phyloP scores from a whole-genome alignment of 2,329 filamentous ascomycete genomes.

The Calonectria pteridis region DNA sequence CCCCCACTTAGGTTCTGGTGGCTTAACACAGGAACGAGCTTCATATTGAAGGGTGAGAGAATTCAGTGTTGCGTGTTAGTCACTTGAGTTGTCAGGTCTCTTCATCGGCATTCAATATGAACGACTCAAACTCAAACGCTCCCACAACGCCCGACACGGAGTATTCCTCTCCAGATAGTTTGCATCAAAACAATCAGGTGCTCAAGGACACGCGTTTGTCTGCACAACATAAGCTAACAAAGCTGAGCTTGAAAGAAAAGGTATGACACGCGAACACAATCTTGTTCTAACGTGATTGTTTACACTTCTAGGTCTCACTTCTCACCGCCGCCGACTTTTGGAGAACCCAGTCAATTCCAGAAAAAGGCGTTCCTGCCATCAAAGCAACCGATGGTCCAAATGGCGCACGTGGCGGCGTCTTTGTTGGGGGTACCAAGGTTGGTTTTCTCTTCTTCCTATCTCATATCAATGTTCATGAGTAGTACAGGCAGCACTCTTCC shows the following conservation, averaged over 20 bases:
- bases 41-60: neutral
- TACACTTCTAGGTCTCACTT: conserved; percentile 63
- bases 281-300: neutral
- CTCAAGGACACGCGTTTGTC: conserved; percentile 55
- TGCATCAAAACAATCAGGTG: conserved; percentile 51
- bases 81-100: neutral
- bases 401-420: conserved; percentile 75
- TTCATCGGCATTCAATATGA: conserved; percentile 26
- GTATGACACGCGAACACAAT: conserved; percentile 45
- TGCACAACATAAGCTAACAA: conserved; percentile 63
- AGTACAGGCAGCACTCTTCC: conserved; percentile 77
- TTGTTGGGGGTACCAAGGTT: conserved; percentile 75
- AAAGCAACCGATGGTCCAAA: conserved; percentile 79
- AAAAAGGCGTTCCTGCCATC: conserved; percentile 73
- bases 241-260: conserved; percentile 70
- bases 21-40: neutral
- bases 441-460: conserved; percentile 25
- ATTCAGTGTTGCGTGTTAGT: neutral
- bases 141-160: conserved; percentile 63
- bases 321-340: conserved; percentile 76
- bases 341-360: conserved; percentile 74
- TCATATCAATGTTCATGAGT: neutral
- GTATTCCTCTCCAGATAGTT: conserved; percentile 60
- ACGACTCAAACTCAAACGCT: conserved; percentile 40
- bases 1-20: neutral